Conservation (phyloP, 139 green algal species). For the Tetraselmis striata region DNA sequence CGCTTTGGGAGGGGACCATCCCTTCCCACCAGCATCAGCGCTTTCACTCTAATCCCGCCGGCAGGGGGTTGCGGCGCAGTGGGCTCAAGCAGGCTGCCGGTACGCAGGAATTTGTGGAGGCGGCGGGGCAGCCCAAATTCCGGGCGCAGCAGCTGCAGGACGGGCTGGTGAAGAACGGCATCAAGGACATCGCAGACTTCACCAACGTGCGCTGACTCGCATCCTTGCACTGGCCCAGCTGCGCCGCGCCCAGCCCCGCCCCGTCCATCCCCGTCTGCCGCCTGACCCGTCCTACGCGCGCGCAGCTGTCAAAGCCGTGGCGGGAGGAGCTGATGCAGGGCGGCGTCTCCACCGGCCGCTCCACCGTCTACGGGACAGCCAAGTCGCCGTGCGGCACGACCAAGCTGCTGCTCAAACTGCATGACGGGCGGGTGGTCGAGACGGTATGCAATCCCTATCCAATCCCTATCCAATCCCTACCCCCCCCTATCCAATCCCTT, state of each 20-base stretch:
- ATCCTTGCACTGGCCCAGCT: not conserved
- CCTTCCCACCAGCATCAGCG: no score
- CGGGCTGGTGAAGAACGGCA: constrained; percentile 48
- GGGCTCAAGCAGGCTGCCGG: no score
- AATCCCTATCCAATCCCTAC: not conserved
- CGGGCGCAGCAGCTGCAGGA: constrained; percentile 65
- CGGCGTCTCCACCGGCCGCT: constrained; percentile 58
- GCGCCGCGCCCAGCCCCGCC: not conserved
- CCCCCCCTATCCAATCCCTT: not conserved
- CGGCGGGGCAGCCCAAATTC: constrained; percentile 44
- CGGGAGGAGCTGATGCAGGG: constrained; percentile 36
- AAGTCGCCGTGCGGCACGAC: constrained; percentile 64
- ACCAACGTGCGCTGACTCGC: constrained; percentile 23
- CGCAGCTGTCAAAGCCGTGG: constrained; percentile 51
- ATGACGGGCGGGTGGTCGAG: constrained; percentile 84
- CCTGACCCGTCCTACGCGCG: not conserved
- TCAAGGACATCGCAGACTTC: constrained; percentile 37
- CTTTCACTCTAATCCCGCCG: no score
- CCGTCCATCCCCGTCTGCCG: not conserved
- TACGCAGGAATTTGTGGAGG: constrained; percentile 35
- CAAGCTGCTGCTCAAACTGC: constrained; percentile 90
- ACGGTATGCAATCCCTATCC: constrained; percentile 42
- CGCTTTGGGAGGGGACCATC: no score
- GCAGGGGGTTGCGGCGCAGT: no score
- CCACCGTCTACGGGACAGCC: constrained; percentile 51